Evolutionary conservation across 2,329 filamentous ascomycete genomes (phyloP).

Genomic region (Trichoderma citrinoviride): DNA sequence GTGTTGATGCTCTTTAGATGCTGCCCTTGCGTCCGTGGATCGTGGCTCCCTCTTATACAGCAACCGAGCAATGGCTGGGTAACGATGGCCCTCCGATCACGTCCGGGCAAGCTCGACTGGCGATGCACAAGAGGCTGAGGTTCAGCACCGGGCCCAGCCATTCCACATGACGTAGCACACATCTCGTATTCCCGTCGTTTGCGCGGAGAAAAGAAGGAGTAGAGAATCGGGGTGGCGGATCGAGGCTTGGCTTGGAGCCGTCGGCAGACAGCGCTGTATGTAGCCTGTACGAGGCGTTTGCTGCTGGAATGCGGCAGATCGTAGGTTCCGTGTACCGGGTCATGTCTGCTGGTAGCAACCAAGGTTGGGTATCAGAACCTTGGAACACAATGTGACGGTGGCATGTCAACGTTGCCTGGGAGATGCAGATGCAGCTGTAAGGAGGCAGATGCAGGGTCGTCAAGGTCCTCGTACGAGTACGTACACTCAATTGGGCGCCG

Average conservation of each 20-base stretch:
- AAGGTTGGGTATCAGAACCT: too few species aligned
- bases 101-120: slow-evolving; percentile 1
- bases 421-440: slow-evolving; percentile 8
- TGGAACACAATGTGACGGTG: background rate
- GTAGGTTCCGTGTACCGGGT: background rate
- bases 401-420: background rate
- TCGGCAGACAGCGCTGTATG: slow-evolving; percentile 9
- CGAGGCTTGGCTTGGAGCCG: background rate
- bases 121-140: slow-evolving; percentile 14
- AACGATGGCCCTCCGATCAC: background rate
- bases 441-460: background rate
- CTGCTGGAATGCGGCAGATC: rapidly evolving
- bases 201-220: background rate
- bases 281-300: background rate
- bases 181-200: slow-evolving; percentile 26
- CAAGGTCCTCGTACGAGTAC: background rate
- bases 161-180: slow-evolving; percentile 27
- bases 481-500: background rate
- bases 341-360: too few species aligned
- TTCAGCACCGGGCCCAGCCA: slow-evolving; percentile 4
- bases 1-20: background rate
- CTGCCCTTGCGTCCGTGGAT: background rate
- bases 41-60: slow-evolving; percentile 8
- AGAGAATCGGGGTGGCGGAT: background rate
- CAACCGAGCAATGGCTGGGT: background rate